Evolutionary conservation across 1,284 basidiomycete genomes (phyloP).

Genomic region (Stygiomarasmius scandens): DNA sequence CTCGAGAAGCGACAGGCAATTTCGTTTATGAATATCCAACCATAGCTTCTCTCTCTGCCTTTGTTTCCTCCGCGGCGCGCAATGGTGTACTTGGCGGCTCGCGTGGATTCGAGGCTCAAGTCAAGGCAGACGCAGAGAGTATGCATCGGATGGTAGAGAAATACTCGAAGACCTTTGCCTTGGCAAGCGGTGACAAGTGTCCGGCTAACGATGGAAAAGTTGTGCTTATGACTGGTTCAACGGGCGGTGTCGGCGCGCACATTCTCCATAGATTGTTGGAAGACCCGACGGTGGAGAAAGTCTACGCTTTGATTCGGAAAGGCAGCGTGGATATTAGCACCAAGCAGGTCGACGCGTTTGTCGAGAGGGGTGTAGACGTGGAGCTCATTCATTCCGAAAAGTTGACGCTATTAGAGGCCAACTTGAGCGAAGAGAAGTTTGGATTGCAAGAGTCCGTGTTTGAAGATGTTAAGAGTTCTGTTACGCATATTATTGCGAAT

Average conservation of each 20-base stretch:
- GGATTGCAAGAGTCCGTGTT: constrained; percentile 30
- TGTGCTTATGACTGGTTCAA: constrained; percentile 36
- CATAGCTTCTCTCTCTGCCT: constrained; percentile 26
- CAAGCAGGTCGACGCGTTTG: constrained; percentile 34
- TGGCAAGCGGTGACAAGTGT: not conserved
- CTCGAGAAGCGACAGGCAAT: constrained; percentile 21
- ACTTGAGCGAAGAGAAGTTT: constrained; percentile 16
- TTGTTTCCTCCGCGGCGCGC: constrained; percentile 1
- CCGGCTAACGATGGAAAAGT: constrained; percentile 16
- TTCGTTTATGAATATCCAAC: constrained; percentile 39
- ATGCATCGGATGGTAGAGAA: constrained; percentile 8
- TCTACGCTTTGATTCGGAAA: constrained; percentile 31
- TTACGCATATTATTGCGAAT: constrained; percentile 30
- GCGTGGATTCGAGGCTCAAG: not conserved
- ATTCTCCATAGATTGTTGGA: constrained; percentile 29
- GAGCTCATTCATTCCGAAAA: constrained; percentile 28
- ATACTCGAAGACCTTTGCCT: constrained; percentile 2
- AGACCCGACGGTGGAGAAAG: constrained; percentile 16
- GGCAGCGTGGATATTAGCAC: constrained; percentile 6
- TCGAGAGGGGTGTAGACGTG: constrained; percentile 30
- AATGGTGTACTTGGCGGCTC: not conserved
- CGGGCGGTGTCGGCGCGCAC: constrained; percentile 34
- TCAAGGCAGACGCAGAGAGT: not conserved
- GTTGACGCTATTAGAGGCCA: constrained; percentile 36
- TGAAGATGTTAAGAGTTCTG: not conserved